Base-by-base conservation (phyloP, 2,329 filamentous ascomycete species). In the Madurella mycetomatis region DNA sequence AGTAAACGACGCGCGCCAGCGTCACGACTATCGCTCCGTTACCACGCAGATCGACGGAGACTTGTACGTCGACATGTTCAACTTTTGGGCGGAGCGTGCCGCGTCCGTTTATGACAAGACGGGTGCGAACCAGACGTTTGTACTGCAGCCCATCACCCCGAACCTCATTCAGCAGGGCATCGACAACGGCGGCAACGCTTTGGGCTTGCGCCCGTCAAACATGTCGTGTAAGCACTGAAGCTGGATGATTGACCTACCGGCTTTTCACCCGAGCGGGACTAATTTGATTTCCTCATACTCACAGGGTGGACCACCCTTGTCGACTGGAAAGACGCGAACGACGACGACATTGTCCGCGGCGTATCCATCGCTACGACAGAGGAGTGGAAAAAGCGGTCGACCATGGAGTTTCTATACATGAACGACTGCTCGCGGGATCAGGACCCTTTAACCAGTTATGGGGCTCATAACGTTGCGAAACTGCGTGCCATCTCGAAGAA, bases 381-480 rank as follows among this genome's bases (percentile, higher is more conserved):
- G 18, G 37, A 44, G 30, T 48, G 51, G 51, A 40, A 44, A 40
- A 30, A 34, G 18, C 47, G 18, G 47, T 9, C 16, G 19, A 12
- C 31, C 7, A 12, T 34, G 1, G 30, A 19, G 2, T 43, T 30
- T 17, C 9, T 43, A 5, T 51, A 39, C 41, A 37, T 51, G 17
- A 51, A 51, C 41, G 41, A 45, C 30, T 30, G 16, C 11, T 44
- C 25, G 31, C 31, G 31, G 7, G 31, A 34, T 11, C 65, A 67
- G 47, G 52, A 63, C 8, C 63, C 63, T 1, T 49, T 67, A 7
- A 60, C 56, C 1, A 65, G 65, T 4, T 73, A 72, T 49, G 70
- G 71, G 2, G 52, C 46, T n/a, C 61, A 58, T 18, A 71, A 70
- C 47, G 48, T 45, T 7, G 32, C 30, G 9, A 34, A 34, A 34